Conservation (phyloP, 164 flowering plant genomes). For the Platanus orientalis region DNA sequence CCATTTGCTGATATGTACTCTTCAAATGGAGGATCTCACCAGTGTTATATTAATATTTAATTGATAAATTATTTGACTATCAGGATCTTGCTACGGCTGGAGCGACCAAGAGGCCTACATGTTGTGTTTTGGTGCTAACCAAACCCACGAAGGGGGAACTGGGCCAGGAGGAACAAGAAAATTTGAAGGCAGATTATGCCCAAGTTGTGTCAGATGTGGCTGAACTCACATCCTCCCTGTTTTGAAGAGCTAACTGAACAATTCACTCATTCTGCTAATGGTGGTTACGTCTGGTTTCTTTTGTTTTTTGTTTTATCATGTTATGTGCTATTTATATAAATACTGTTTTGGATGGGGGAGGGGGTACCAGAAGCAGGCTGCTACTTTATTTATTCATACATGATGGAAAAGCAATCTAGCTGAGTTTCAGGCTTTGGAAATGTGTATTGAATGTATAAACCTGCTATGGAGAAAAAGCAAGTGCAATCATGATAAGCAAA, state of each 20-base stretch:
- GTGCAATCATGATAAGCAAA: too few relatives aligned
- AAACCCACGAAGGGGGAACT: constrained; percentile 85
- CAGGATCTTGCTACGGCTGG: constrained; percentile 97
- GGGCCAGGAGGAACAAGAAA: constrained; percentile 58
- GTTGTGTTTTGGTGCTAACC: constrained; percentile 79
- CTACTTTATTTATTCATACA: too few relatives aligned
- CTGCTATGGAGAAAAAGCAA: too few relatives aligned
- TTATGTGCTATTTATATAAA: neutral
- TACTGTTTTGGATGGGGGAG: too few relatives aligned
- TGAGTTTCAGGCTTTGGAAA: too few relatives aligned
- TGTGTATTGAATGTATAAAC: too few relatives aligned
- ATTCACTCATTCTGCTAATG: too few relatives aligned
- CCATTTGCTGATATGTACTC: too few relatives aligned
- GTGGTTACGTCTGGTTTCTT: neutral
- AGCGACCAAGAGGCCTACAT: constrained; percentile 89
- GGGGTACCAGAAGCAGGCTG: too few relatives aligned
- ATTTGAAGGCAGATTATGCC: constrained; percentile 56
- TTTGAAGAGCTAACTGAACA: constrained; percentile 27
- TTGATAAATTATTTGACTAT: neutral
- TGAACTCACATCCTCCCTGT: constrained; percentile 51
- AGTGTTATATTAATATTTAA: too few relatives aligned
- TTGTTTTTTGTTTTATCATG: neutral
- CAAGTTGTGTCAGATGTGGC: constrained; percentile 62
- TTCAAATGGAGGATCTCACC: too few relatives aligned
- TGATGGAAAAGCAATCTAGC: too few relatives aligned